Evolutionary conservation across 2,329 filamentous ascomycete genomes (phyloP).

Genomic region (Pseudogymnoascus sp.): DNA sequence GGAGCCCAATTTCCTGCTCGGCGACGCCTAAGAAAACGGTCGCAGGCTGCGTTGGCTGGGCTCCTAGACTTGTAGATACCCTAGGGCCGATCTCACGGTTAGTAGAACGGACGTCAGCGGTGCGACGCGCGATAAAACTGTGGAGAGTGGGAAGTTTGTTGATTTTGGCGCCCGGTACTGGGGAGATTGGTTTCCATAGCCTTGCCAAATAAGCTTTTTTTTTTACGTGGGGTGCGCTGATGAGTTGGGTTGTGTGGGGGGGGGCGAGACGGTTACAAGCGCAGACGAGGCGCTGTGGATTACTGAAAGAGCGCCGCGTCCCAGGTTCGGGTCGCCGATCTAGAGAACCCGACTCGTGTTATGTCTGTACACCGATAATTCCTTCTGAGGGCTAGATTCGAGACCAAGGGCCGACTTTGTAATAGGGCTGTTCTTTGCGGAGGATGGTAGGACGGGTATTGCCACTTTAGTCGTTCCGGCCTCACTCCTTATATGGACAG

Average conservation of each 20-base stretch:
- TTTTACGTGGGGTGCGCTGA: constrained; percentile 1
- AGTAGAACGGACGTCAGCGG: neutral
- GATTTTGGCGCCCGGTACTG: neutral
- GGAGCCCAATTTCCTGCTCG: neutral
- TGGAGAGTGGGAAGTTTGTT: neutral
- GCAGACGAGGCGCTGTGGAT: neutral
- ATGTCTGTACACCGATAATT: neutral
- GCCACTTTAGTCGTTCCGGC: neutral
- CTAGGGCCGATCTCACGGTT: neutral
- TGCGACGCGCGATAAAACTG: neutral
- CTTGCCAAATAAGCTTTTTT: neutral
- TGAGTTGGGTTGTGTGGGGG: neutral
- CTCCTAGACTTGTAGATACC: neutral
- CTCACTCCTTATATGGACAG: neutral
- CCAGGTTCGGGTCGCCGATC: neutral
- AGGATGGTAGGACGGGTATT: neutral
- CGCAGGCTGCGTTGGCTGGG: neutral
- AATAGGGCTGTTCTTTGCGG: neutral
- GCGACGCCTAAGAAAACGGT: neutral
- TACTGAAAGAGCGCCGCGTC: neutral
- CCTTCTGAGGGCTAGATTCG: constrained; percentile 6
- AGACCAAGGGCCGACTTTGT: constrained; percentile 1
- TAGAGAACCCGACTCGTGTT: neutral
- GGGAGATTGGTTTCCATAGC: neutral
- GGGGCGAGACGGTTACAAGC: neutral